Conservation (phyloP, 148 eudicot genomes). For the Silene latifolia region DNA sequence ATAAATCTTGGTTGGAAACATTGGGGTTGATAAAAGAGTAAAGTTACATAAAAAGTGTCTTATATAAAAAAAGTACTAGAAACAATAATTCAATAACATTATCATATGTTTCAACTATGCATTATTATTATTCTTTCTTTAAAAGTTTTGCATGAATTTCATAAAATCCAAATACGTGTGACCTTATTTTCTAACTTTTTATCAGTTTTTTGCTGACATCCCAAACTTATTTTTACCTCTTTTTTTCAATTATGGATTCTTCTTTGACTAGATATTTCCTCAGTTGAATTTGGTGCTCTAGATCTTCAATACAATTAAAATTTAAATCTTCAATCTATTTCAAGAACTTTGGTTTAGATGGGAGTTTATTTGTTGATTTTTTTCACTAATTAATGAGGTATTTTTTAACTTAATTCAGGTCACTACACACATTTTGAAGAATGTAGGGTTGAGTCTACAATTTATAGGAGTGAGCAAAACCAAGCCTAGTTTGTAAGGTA, state of each 20-base stretch:
- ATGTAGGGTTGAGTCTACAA: too few species aligned
- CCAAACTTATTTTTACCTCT: constrained; percentile 2
- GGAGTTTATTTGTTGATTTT: too few species aligned
- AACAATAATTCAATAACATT: constrained; percentile 12
- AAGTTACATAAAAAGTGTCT: background rate
- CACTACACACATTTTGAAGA: too few species aligned
- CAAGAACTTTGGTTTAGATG: too few species aligned
- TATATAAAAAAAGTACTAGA: background rate
- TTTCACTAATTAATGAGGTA: too few species aligned
- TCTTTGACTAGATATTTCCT: background rate
- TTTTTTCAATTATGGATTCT: constrained; percentile 20
- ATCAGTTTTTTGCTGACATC: constrained; percentile 22
- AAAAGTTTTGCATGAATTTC: constrained; percentile 19
- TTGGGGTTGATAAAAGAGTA: constrained; percentile 16
- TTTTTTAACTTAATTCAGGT: too few species aligned
- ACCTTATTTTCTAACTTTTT: constrained; percentile 19
- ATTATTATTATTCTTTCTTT: background rate
- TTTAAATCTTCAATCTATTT: too few species aligned
- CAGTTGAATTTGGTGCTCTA: background rate
- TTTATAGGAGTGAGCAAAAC: too few species aligned
- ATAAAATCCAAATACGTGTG: constrained; percentile 21
- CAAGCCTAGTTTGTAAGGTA: too few species aligned
- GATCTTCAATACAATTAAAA: too few species aligned
- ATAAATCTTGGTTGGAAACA: background rate
- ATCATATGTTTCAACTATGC: constrained; percentile 16